phyloP scores from a whole-genome alignment of 371 early-diverging fungal species.

The Zopfochytrium polystomum region DNA sequence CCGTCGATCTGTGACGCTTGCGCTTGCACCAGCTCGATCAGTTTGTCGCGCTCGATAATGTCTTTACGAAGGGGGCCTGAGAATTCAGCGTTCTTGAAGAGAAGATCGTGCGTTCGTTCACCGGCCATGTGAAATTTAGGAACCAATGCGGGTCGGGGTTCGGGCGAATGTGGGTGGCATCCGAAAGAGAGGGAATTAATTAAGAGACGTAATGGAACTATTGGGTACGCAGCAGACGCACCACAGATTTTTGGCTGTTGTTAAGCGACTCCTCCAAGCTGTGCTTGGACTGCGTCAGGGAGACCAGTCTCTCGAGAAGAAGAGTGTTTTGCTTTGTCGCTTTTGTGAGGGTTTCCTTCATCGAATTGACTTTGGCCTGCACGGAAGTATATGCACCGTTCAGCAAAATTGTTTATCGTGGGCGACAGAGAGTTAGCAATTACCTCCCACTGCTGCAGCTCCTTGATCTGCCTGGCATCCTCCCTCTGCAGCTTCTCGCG shows the following conservation, averaged over 20 bases:
- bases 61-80: constrained; percentile 45
- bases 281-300: constrained; percentile 40
- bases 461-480: constrained; percentile 40
- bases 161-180: too few relatives aligned
- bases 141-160: neutral
- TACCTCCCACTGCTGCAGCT: constrained; percentile 44
- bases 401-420: too few relatives aligned
- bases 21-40: constrained; percentile 41
- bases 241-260: constrained; percentile 46
- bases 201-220: neutral
- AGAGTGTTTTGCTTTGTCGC: constrained; percentile 48
- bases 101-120: neutral
- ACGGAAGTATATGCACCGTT: neutral
- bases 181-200: too few relatives aligned
- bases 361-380: constrained; percentile 34
- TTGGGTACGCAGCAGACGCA: constrained; percentile 3
- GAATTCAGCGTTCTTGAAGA: constrained; percentile 41
- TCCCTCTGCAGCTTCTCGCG: constrained; percentile 49
- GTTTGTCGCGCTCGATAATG: constrained; percentile 40
- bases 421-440: constrained; percentile 5
- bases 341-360: constrained; percentile 42
- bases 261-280: constrained; percentile 46
- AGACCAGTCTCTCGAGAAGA: constrained; percentile 42
- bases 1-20: constrained; percentile 48
- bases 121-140: neutral